These are phyloP conservation scores for Anastatica hierochuntica DNA, from an alignment of 345 rosid species.

Conservation along the genomic window DNA sequence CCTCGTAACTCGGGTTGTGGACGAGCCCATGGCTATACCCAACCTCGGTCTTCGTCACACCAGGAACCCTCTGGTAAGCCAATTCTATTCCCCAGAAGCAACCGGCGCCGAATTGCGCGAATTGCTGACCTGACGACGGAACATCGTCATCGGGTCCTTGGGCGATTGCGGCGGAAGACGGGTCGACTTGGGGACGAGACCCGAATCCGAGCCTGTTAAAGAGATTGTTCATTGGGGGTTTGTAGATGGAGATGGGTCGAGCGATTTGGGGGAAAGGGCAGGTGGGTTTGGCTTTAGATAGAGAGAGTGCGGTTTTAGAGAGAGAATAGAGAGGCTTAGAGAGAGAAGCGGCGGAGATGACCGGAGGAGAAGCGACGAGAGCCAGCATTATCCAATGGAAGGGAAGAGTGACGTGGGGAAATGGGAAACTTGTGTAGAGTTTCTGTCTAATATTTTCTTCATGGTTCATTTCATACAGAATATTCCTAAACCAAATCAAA, in stretches of 20 bases:
- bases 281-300: slow-evolving; percentile 11
- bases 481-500: no score
- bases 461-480: no score
- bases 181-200: slow-evolving; percentile 24
- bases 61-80: slow-evolving; percentile 61
- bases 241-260: slow-evolving; percentile 21
- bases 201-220: slow-evolving; percentile 26
- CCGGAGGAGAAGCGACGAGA: slow-evolving; percentile 54
- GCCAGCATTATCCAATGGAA: slow-evolving; percentile 63
- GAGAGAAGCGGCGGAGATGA: slow-evolving; percentile 31
- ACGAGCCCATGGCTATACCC: slow-evolving; percentile 79
- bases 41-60: slow-evolving; percentile 67
- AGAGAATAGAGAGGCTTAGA: slow-evolving; percentile 12
- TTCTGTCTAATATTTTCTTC: no score
- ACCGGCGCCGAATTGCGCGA: slow-evolving; percentile 89
- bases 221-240: slow-evolving; percentile 27
- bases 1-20: slow-evolving; percentile 51
- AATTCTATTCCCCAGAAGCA: slow-evolving; percentile 93
- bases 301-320: slow-evolving; percentile 14
- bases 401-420: slow-evolving; percentile 20
- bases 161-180: slow-evolving; percentile 33
- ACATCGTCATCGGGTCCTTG: slow-evolving; percentile 54
- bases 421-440: no score
- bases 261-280: slow-evolving; percentile 18
- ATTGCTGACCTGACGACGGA: slow-evolving; percentile 40